Evolutionary conservation across 75 land plant genomes (phyloP).

Genomic region (Ceratopteris richardii): DNA sequence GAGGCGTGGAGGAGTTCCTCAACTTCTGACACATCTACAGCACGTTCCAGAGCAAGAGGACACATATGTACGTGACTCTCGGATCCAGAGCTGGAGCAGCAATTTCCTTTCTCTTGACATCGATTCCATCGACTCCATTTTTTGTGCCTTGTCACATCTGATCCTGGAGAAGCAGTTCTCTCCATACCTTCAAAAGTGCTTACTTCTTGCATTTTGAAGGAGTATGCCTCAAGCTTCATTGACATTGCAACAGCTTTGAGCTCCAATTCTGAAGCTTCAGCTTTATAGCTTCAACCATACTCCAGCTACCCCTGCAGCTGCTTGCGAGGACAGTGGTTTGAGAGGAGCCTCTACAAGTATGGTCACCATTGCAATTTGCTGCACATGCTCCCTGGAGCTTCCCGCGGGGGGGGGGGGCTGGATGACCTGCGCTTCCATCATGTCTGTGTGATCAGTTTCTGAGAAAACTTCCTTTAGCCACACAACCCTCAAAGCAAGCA

Average conservation of each 20-base stretch:
- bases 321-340: no score
- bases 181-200: slow-evolving; percentile 27
- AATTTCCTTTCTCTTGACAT: slow-evolving; percentile 38
- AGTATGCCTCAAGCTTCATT: slow-evolving; percentile 38
- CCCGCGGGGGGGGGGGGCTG: no score
- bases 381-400: no score
- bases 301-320: no score
- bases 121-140: slow-evolving; percentile 71
- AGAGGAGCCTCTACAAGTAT: no score
- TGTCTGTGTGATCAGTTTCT: no score
- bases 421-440: no score
- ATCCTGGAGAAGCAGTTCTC: slow-evolving; percentile 4
- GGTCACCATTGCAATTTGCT: no score
- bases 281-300: slow-evolving; percentile 67
- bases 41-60: slow-evolving; percentile 89
- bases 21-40: no score
- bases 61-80: slow-evolving; percentile 39
- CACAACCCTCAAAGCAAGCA: no score
- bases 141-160: slow-evolving; percentile 33
- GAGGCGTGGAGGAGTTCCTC: no score
- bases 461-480: no score
- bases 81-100: slow-evolving; percentile 13
- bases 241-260: slow-evolving; percentile 48
- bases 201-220: slow-evolving; percentile 39
- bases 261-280: slow-evolving; percentile 69